Evolutionary conservation across 139 green algal genomes (phyloP), one percentile per base, ranked within the genome.

Genomic region (Chlorella sp.): DNA sequence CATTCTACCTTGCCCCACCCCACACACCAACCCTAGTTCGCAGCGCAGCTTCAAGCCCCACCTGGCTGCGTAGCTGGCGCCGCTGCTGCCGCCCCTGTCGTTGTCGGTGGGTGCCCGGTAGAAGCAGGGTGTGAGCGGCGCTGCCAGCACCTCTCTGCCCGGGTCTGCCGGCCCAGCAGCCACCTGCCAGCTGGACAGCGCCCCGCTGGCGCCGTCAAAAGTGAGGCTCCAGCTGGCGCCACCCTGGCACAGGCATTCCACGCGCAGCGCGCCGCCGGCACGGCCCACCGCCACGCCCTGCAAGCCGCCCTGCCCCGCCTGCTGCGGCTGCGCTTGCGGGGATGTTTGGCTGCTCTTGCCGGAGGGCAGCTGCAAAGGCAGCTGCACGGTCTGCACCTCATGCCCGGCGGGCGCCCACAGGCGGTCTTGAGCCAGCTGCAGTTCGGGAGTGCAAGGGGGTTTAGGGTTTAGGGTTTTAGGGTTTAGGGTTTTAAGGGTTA

Each of bases 61-160:
- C 19, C 96, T 87, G 21, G 90, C 93, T 7, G 94, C 93, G 82
- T 97, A 96, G 94, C 94, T 97, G 82, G 71, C 94, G 77, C 96
- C 95, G 4, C 90, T 92, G 0, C 81, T 91, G 71, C 97, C 97
- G 64, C 97, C 97, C 0, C 93, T 88, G 94, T 99, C 97, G 92
- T 99, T 99, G 94, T 99, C 97, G 32, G 96, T 98, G 66, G 93
- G 83, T 0, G 97, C 96, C 19, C 97, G 91, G 90, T 95, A 97
- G 69, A 98, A 93, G 86, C 92, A 96, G 12, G 94, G 92, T 22
- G 48, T 19, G 28, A 96, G 30, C 12, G 86, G 76, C 28, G 86
- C 61, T 1, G 90, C 75, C 89, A 97, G 88, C 73, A 95, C 69
- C 71, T 91, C 30, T 5, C 32, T 24, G 2, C 73, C 91, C 16